Base-by-base conservation (phyloP, 345 rosid genomes). In the Gynandropsis gynandra region DNA sequence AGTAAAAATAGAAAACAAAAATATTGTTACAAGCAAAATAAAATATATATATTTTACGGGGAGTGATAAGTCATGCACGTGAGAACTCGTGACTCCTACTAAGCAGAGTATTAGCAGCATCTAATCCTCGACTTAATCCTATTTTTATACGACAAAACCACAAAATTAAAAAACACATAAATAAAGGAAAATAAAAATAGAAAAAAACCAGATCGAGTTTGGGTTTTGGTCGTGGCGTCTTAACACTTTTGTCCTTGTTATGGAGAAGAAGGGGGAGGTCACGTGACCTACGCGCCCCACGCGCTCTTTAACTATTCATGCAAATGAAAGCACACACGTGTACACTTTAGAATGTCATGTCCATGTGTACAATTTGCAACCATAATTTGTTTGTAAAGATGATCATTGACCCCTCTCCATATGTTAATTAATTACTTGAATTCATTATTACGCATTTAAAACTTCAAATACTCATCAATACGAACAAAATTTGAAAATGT, bases 231-330 rank as follows among this genome's bases (percentile, higher is more conserved):
- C 65, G 60, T 32, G 45, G 33, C 34, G 16, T 47, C 70, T 66
- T 61, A 59, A 17, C 71, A 41, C 18, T 47, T 59, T 66, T 66
- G 71, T 66, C 65, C 16, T 66, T 53, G 53, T 59, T 9, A 42
- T 34, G 24, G 10, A 47, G n/a, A n/a, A n/a, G n/a, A n/a, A n/a
- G 37, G 34, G 65, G 53, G 35, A 24, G 61, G 59, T 38, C 71
- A 66, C 61, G 71, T 59, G 65, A 53, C 31, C 41, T 59, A 66
- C 70, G 70, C 70, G 60, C 56, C 58, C 57, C 70, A 58, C 70
- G 70, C 70, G 61, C 65, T 51, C 15, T 21, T 59, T n/a, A n/a
- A n/a, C n/a, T n/a, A n/a, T n/a, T n/a, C 29, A 24, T 24, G 29
- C 4, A 24, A 24, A 24, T 24, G 29, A 24, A 24, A 24, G 29